These are phyloP conservation scores for Agaricus subrufescens DNA, from an alignment of 768 basidiomycete species.

Conservation along the genomic window DNA sequence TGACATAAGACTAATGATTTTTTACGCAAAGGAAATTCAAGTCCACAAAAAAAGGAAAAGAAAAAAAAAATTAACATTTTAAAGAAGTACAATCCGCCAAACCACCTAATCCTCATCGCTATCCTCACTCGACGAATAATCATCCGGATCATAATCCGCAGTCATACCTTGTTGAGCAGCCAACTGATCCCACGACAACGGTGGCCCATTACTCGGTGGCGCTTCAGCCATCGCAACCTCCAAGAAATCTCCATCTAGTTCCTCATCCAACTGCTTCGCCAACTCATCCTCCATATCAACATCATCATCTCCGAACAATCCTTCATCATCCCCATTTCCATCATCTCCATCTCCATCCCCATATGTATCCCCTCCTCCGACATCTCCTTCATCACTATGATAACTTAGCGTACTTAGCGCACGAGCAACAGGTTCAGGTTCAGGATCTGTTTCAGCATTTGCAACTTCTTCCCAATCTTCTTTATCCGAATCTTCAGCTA, in stretches of 20 bases:
- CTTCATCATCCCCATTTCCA: conserved; percentile 4
- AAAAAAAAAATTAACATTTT: background rate
- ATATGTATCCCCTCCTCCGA: conserved; percentile 8
- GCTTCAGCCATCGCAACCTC: conserved; percentile 3
- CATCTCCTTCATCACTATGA: conserved; percentile 7
- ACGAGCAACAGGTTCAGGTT: background rate
- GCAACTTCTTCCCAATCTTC: conserved; percentile 14
- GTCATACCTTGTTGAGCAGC: conserved; percentile 6
- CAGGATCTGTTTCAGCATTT: background rate
- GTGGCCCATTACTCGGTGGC: conserved; percentile 3
- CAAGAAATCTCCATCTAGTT: conserved; percentile 10
- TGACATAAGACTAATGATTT: too few species aligned
- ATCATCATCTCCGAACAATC: conserved; percentile 11
- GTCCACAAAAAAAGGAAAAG: too few species aligned
- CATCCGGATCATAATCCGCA: conserved; percentile 4
- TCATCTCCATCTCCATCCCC: conserved; percentile 7
- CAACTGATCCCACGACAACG: conserved; percentile 12
- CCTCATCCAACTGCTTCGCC: conserved; percentile 8
- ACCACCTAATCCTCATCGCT: conserved; percentile 10
- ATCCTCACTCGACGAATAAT: conserved; percentile 13
- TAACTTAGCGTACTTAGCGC: conserved; percentile 6
- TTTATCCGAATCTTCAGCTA: conserved; percentile 12
- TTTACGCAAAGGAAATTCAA: too few species aligned
- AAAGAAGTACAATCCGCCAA: background rate
- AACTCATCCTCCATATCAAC: conserved; percentile 12